Percentiles rank a stretch among this genome's conserved stretches.
These are phyloP conservation scores for Discostella stelligeroides DNA, from an alignment of 108 stramenopile species.

Conservation along the genomic window DNA sequence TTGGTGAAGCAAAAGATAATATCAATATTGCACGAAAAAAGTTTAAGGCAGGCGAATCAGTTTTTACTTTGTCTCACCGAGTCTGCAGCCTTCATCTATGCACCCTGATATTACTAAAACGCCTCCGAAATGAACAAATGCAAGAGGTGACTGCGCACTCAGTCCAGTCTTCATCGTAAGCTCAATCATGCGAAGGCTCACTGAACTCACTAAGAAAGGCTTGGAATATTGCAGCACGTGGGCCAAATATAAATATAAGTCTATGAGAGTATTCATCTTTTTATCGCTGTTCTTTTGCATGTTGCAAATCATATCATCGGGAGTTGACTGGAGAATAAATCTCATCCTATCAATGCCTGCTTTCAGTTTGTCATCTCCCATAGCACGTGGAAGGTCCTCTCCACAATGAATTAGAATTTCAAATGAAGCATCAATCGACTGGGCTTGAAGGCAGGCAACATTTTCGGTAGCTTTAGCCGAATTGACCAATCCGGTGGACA, in stretches of 20 bases:
- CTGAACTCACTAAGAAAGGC: neutral
- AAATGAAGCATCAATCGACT: constrained; percentile 11
- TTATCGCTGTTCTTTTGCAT: constrained; percentile 1
- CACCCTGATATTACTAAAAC: neutral
- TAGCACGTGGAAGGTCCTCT: constrained; percentile 9
- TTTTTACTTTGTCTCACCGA: neutral
- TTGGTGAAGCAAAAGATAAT: neutral
- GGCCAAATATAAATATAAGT: constrained; percentile 12
- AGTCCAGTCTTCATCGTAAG: constrained; percentile 27
- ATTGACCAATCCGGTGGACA: too few species aligned
- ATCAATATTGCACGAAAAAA: neutral
- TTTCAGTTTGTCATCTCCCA: neutral
- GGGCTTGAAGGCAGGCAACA: too few species aligned
- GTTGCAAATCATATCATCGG: constrained; percentile 17
- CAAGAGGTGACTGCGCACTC: constrained; percentile 15
- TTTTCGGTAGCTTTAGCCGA: too few species aligned
- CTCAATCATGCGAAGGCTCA: constrained; percentile 23
- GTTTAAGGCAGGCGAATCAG: neutral
- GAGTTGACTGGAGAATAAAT: neutral
- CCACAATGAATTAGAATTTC: constrained; percentile 4
- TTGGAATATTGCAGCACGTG: neutral
- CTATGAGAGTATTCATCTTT: constrained; percentile 8
- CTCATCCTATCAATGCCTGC: constrained; percentile 2
- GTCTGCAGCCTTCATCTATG: neutral
- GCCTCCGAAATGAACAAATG: constrained; percentile 20